Conservation (phyloP, 192 early-diverging fungal species). For the Umbelopsis sp. region DNA sequence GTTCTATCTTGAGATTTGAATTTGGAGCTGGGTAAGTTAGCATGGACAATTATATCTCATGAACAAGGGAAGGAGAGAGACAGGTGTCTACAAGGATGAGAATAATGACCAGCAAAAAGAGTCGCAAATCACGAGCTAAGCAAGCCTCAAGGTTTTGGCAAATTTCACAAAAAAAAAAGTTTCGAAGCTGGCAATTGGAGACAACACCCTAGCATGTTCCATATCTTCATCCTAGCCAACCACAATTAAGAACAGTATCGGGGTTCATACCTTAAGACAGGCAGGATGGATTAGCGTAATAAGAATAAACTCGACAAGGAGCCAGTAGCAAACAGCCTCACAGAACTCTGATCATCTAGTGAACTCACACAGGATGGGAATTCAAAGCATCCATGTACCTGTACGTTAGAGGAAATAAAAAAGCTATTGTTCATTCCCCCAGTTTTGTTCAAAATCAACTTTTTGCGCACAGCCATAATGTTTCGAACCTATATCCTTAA, state of each 20-base stretch:
- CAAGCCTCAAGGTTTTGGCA: background rate
- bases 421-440: background rate
- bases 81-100: background rate
- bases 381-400: no score
- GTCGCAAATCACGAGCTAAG: constrained; percentile 4
- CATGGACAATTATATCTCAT: constrained; percentile 7
- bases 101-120: constrained; percentile 8
- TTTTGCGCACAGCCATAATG: background rate
- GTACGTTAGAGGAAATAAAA: background rate
- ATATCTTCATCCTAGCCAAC: constrained; percentile 21
- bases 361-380: no score
- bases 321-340: no score
- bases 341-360: no score
- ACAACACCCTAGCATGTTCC: constrained; percentile 14
- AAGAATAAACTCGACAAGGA: background rate
- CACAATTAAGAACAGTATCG: background rate
- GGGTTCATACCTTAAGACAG: background rate
- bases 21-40: background rate
- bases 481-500: no score
- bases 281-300: no score
- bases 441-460: constrained; percentile 12
- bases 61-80: constrained; percentile 2
- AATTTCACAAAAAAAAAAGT: background rate
- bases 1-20: background rate
- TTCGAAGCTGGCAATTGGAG: background rate